Percentiles rank a stretch among this genome's conserved stretches.
phyloP scores from a whole-genome alignment of 495 filamentous ascomycete species.

The Podospora anserina region DNA sequence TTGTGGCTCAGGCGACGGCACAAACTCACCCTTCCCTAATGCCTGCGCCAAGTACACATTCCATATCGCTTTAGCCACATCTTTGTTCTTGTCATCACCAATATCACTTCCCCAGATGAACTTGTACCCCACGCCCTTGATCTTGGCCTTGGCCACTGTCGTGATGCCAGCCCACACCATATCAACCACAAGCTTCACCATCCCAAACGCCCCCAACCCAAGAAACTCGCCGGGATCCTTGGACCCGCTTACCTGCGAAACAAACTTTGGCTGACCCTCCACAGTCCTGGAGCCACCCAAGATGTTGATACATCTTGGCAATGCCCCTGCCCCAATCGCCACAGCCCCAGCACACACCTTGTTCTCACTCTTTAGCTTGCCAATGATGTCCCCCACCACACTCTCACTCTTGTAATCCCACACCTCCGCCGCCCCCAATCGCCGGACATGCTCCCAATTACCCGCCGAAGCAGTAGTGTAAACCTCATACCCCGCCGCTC shows the following conservation, averaged over 20 bases:
- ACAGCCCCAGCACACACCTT: neutral
- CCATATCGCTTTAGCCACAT: neutral
- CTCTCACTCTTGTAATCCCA: constrained; percentile 54
- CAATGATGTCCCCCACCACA: neutral
- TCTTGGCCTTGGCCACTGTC: neutral
- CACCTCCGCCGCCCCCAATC: constrained; percentile 52
- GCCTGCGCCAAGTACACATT: neutral
- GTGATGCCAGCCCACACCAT: neutral
- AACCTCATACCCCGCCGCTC: constrained; percentile 59
- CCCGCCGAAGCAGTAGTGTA: constrained; percentile 52
- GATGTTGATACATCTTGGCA: neutral
- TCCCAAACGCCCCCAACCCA: neutral
- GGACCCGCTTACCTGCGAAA: neutral
- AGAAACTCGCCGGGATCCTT: neutral
- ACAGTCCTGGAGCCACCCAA: neutral
- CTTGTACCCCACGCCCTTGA: neutral
- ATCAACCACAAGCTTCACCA: neutral
- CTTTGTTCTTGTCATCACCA: neutral
- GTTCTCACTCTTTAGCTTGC: neutral
- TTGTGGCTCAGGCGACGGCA: neutral
- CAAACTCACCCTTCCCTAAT: neutral
- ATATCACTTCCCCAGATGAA: neutral
- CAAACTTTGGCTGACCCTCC: neutral
- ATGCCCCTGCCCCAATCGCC: neutral
- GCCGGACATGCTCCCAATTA: constrained; percentile 54